Evolutionary conservation across 176 grass and related monocot genomes (phyloP).

Genomic region (Eleusine indica): DNA sequence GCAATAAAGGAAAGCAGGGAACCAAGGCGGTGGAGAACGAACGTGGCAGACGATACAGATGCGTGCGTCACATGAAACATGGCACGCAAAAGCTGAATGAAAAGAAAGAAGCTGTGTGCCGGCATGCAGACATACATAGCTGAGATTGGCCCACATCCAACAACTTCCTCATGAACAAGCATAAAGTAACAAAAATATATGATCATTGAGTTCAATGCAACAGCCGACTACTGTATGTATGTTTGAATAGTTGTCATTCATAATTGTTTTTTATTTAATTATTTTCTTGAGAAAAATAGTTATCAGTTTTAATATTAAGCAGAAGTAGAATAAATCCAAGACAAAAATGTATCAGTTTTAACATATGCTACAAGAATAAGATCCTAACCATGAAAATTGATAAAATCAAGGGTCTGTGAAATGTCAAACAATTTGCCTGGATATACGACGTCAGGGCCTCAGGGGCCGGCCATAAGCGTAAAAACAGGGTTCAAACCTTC

Average conservation of each 20-base stretch:
- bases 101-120: neutral
- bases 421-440: neutral
- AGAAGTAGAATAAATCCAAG: neutral
- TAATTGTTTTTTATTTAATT: neutral
- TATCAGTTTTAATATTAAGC: neutral
- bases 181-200: neutral
- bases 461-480: neutral
- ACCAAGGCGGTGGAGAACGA: neutral
- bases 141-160: slow-evolving; percentile 10
- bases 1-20: neutral
- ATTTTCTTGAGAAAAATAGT: neutral
- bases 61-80: slow-evolving; percentile 19
- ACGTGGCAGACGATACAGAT: neutral
- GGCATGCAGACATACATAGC: neutral
- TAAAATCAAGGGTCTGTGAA: neutral
- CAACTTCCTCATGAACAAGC: slow-evolving; percentile 23
- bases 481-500: neutral
- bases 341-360: too few species aligned
- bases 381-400: neutral
- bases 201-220: neutral
- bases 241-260: neutral
- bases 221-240: neutral
- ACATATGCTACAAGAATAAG: neutral
- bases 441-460: too few species aligned
- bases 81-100: neutral